Evolutionary conservation across 768 basidiomycete species (phyloP), one percentile per base, ranked within the genome.

Genomic region (Lenzites betulinus): DNA sequence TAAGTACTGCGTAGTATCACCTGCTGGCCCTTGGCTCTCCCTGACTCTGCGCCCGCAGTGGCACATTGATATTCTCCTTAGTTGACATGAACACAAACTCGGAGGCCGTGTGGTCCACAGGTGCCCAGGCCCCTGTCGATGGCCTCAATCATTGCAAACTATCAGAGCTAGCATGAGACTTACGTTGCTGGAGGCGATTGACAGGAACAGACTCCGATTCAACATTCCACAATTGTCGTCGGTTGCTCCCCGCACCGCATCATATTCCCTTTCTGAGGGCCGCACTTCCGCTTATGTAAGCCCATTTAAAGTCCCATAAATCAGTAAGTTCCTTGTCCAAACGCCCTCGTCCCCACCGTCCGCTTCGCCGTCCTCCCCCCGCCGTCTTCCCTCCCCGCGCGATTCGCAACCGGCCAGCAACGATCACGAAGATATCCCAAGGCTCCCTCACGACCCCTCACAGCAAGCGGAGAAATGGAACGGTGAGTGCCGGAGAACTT

Each of bases 171-270:
- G 20, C 6, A n/a, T 23, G 43, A 44, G 43, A 23, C 43, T 44
- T 23, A 5, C 20, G 22, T 44, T 23, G 5, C 20, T 11, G 30
- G 43, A n/a, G 43, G 43, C 43, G 43, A 22, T 44, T 30, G 47
- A 18, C 26, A 49, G 20, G 16, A 25, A 22, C 47, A 33, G 47
- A n/a, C 47, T 53, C 43, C 38, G 38, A 39, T 62, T 62, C 28
- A 63, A 58, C 39, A 54, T 63, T 54, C 56, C 56, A 30, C 58
- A 55, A 63, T 63, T 55, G 57, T 62, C 51, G 46, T 44, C 38
- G 43, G 62, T 63, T 63, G 62, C 62, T 52, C 57, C 55, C 62
- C 57, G 62, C 62, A 63, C 57, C 58, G 62, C 62, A 63, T 63
- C 52, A 46, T 38, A 52, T 58, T 63, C 36, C 57, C 62, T 43